phyloP scores from a whole-genome alignment of 768 basidiomycete species.

The Goffeauzyma gilvescens region DNA sequence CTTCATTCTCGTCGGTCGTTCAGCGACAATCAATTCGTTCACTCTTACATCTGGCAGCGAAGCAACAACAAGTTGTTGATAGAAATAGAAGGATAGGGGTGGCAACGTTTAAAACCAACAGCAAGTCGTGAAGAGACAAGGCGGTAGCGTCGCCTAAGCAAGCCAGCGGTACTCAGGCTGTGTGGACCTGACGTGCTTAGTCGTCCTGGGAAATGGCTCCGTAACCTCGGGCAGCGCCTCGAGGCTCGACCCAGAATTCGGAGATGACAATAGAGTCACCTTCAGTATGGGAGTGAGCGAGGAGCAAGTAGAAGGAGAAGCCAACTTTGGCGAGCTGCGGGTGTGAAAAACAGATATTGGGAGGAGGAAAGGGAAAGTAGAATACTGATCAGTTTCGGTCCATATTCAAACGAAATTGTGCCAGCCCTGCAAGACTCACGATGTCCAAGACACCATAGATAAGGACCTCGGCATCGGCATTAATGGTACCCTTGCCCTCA shows the following conservation, averaged over 20 bases:
- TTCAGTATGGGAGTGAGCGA: conserved; percentile 9
- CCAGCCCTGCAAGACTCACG: conserved; percentile 17
- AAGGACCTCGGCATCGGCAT: conserved; percentile 28
- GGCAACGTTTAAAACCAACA: too few relatives aligned
- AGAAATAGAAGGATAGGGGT: too few relatives aligned
- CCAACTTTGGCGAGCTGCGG: conserved; percentile 8
- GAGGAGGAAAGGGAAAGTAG: neutral
- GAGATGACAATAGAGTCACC: conserved; percentile 8
- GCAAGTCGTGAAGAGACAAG: too few relatives aligned
- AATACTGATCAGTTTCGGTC: neutral
- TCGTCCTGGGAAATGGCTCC: conserved; percentile 5
- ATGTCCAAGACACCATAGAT: conserved; percentile 28
- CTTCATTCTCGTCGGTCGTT: too few relatives aligned
- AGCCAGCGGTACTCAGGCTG: too few relatives aligned
- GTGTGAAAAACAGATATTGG: neutral
- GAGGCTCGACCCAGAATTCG: conserved; percentile 9
- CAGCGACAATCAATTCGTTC: too few relatives aligned
- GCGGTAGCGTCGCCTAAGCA: too few relatives aligned
- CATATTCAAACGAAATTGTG: neutral
- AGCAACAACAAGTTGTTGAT: too few relatives aligned
- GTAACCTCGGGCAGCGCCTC: conserved; percentile 5
- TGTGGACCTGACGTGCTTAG: neutral
- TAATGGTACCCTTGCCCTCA: conserved; percentile 25
- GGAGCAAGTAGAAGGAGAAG: conserved; percentile 8
- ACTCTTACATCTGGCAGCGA: too few relatives aligned